Evolutionary conservation across 106 monocot genomes (phyloP).

Genomic region (Acorus calamus): DNA sequence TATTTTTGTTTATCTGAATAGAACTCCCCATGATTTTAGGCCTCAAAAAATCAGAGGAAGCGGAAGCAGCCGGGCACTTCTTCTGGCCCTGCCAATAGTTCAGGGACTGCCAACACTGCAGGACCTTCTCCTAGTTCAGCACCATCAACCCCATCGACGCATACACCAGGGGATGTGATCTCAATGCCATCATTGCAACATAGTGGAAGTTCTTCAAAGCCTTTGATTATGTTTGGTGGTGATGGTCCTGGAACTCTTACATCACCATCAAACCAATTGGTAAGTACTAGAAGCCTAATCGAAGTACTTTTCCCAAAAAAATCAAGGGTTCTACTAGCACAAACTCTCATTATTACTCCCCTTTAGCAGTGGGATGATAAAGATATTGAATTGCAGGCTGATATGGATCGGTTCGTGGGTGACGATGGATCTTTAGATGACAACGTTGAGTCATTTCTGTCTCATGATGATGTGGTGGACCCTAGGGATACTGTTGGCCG

Average conservation of each 20-base stretch:
- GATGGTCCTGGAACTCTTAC: slow-evolving; percentile 69
- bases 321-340: background rate
- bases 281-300: slow-evolving; percentile 7
- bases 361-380: slow-evolving; percentile 23
- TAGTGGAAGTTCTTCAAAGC: slow-evolving; percentile 44
- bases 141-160: no score
- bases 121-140: no score
- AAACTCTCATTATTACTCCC: background rate
- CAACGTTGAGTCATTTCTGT: slow-evolving; percentile 92
- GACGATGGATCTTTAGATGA: slow-evolving; percentile 76
- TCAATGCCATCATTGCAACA: background rate
- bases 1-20: background rate
- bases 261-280: slow-evolving; percentile 69
- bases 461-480: slow-evolving; percentile 79
- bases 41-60: slow-evolving; percentile 35
- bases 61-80: no score
- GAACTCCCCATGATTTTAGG: slow-evolving; percentile 11
- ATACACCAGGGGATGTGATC: background rate
- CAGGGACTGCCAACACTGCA: no score
- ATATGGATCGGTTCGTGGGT: slow-evolving; percentile 56
- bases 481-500: slow-evolving; percentile 68
- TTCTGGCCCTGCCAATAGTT: background rate
- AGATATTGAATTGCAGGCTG: slow-evolving; percentile 43
- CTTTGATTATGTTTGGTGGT: slow-evolving; percentile 58
- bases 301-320: background rate